Percentiles rank a stretch among this genome's conserved stretches.
phyloP scores from a whole-genome alignment of 2,329 filamentous ascomycete species.

The Amylocarpus encephaloides region DNA sequence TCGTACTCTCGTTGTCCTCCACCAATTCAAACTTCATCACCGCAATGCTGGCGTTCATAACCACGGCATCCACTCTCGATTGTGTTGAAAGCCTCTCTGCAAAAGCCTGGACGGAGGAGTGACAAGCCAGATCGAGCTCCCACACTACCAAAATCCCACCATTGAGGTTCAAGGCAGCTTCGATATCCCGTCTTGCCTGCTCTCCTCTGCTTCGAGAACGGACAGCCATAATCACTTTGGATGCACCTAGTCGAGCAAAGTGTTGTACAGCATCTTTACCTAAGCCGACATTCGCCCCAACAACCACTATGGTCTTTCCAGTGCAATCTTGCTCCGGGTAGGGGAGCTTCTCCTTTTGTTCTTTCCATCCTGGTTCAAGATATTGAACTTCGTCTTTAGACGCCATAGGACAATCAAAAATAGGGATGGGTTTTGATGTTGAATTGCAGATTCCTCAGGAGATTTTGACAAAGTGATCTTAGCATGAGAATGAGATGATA shows the following conservation, averaged over 20 bases:
- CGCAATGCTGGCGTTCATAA: conserved; percentile 32
- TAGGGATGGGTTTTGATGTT: too few relatives aligned
- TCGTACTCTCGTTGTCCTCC: conserved; percentile 16
- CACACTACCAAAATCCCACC: conserved; percentile 4
- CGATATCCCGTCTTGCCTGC: conserved; percentile 33
- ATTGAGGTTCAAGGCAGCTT: conserved; percentile 7
- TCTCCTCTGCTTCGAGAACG: conserved; percentile 37
- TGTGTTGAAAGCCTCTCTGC: conserved; percentile 3
- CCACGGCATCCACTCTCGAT: conserved; percentile 37
- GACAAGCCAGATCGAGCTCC: conserved; percentile 3
- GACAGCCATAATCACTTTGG: conserved; percentile 34
- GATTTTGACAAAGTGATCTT: too few relatives aligned
- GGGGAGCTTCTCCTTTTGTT: not conserved
- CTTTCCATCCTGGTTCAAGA: too few relatives aligned
- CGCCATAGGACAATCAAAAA: too few relatives aligned
- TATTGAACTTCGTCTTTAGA: too few relatives aligned
- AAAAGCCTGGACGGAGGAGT: conserved; percentile 8
- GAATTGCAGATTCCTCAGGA: too few relatives aligned
- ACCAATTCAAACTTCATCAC: conserved; percentile 5
- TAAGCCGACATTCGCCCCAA: conserved; percentile 37
- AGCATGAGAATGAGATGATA: too few relatives aligned
- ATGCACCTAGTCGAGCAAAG: conserved; percentile 29
- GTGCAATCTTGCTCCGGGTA: not conserved
- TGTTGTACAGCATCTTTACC: conserved; percentile 35
- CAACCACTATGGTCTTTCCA: conserved; percentile 32